Evolutionary conservation across 2,329 filamentous ascomycete genomes (phyloP).

Genomic region (Sporothrix sp.): DNA sequence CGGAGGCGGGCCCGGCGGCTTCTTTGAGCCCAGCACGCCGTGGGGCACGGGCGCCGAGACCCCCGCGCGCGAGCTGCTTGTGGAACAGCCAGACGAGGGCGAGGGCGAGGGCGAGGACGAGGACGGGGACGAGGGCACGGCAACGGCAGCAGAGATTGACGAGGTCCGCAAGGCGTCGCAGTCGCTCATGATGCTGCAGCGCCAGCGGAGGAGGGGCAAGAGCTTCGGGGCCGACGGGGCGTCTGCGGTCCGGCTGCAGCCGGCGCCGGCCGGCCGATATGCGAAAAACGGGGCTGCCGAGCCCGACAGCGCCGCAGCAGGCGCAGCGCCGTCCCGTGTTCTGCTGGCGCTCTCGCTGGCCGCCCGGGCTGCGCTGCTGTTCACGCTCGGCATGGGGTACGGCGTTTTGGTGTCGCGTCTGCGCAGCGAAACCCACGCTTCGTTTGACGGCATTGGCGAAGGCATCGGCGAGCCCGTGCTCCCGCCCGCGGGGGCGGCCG

Average conservation of each 20-base stretch:
- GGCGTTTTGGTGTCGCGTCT: conserved; percentile 72
- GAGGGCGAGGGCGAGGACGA: not conserved
- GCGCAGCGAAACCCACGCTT: conserved; percentile 50
- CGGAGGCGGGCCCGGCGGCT: conserved; percentile 4
- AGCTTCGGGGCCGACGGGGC: not conserved
- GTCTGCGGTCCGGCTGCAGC: not conserved
- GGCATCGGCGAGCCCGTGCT: not conserved
- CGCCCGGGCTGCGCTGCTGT: conserved; percentile 56
- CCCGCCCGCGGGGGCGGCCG: conserved; percentile 27
- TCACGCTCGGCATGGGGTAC: conserved; percentile 71
- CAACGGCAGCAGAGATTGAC: conserved; percentile 11
- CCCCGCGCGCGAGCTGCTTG: conserved; percentile 31
- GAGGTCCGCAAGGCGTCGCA: conserved; percentile 16
- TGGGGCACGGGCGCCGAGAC: conserved; percentile 73
- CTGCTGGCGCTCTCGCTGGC: conserved; percentile 39
- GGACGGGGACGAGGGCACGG: not conserved
- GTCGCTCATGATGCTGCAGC: conserved; percentile 17
- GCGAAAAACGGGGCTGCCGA: conserved; percentile 27
- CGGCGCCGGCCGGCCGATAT: conserved; percentile 13
- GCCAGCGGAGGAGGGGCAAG: conserved; percentile 4
- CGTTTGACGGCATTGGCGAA: conserved; percentile 9
- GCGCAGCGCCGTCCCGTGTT: conserved; percentile 21
- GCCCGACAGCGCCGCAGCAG: conserved; percentile 14
- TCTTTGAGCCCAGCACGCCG: conserved; percentile 51
- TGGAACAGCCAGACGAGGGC: not conserved